These are phyloP conservation scores for Candida hungchunana DNA, from an alignment of 805 yeast species.

Conservation along the genomic window DNA sequence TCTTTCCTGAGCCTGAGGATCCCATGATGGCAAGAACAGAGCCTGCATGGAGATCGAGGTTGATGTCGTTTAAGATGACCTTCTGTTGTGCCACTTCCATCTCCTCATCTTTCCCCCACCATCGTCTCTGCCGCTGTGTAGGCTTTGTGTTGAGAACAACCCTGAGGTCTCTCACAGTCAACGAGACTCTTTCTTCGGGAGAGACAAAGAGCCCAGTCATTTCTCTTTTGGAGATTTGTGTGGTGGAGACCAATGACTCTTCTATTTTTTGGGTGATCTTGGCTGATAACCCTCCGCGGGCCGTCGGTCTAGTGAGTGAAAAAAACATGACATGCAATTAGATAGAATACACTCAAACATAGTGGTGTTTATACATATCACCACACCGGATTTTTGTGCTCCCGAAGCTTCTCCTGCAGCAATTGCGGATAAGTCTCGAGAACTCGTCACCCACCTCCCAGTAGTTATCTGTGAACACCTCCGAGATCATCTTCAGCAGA, in stretches of 20 bases:
- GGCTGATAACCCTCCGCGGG: no score
- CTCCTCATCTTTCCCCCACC: conserved; percentile 1
- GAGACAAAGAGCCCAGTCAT: conserved; percentile 7
- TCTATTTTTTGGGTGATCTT: no score
- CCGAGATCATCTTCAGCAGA: conserved; percentile 42
- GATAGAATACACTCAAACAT: conserved; percentile 18
- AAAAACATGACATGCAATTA: no score
- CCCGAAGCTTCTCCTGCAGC: conserved; percentile 52
- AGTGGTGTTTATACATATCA: conserved; percentile 41
- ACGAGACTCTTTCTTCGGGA: conserved; percentile 8
- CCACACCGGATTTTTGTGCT: conserved; percentile 41
- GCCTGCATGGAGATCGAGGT: conserved; percentile 57
- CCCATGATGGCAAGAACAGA: conserved; percentile 78
- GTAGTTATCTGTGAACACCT: conserved; percentile 36
- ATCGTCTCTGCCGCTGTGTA: no score
- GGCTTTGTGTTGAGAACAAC: conserved; percentile 9
- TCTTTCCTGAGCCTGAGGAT: conserved; percentile 85
- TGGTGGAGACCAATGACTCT: no score
- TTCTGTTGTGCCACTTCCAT: conserved; percentile 17
- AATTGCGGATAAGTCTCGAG: conserved; percentile 47
- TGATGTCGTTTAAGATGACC: conserved; percentile 44
- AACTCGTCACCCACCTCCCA: conserved; percentile 60
- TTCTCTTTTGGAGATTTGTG: no score
- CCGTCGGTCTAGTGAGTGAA: no score
- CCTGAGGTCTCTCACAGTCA: conserved; percentile 12